A percentile compares a stretch with the other conserved stretches of the same genome.
Conservation (phyloP, 2,329 filamentous ascomycete genomes). For the Ophiostoma sp. region DNA sequence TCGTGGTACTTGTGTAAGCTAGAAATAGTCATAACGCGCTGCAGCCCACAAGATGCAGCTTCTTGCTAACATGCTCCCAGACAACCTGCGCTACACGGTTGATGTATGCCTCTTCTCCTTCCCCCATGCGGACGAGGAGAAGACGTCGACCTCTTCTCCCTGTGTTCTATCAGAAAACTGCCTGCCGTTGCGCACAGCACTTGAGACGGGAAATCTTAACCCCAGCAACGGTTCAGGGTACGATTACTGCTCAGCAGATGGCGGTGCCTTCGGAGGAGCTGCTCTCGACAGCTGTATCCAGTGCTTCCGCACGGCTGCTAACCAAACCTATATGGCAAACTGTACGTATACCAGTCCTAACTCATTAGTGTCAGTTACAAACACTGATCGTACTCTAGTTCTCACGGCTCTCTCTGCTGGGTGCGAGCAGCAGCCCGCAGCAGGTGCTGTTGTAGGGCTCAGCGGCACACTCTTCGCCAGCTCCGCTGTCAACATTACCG, state of each 20-base stretch:
- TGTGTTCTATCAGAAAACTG: conserved; percentile 43
- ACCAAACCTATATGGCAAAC: conserved; percentile 31
- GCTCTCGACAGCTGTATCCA: neutral
- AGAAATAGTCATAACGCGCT: too few relatives aligned
- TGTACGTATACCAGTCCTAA: neutral
- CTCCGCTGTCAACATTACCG: conserved; percentile 38
- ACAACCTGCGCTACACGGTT: conserved; percentile 47
- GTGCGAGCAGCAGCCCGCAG: conserved; percentile 41
- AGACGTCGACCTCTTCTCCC: conserved; percentile 38
- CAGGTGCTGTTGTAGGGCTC: conserved; percentile 38
- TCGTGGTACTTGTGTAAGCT: conserved; percentile 41
- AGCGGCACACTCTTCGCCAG: conserved; percentile 41
- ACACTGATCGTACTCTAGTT: conserved; percentile 34
- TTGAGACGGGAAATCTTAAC: conserved; percentile 35
- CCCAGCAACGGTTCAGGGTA: conserved; percentile 23
- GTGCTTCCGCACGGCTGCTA: conserved; percentile 35
- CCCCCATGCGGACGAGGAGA: conserved; percentile 29
- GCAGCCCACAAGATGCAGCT: neutral
- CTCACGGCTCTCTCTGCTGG: conserved; percentile 44
- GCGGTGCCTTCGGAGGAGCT: neutral
- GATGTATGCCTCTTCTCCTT: conserved; percentile 43
- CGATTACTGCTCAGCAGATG: neutral
- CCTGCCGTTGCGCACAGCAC: conserved; percentile 35
- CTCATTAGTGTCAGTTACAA: neutral
- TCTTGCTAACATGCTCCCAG: neutral